These are phyloP conservation scores for Pestalotiopsis sp. DNA, from an alignment of 2,329 filamentous ascomycete species.

Conservation along the genomic window DNA sequence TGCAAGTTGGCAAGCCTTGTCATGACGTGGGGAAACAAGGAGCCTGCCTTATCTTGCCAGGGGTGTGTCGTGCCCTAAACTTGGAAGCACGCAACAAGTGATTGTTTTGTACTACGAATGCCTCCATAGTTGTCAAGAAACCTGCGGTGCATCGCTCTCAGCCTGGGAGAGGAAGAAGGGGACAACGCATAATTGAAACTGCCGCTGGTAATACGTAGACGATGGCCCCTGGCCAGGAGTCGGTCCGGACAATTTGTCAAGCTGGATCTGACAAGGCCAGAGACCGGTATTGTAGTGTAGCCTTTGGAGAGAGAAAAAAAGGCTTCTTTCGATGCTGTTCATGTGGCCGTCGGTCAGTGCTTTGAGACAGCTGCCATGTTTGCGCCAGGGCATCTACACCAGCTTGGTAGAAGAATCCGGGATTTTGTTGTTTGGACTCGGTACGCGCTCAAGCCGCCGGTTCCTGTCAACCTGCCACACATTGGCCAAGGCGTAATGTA, in stretches of 20 bases:
- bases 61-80: not conserved
- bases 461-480: not conserved
- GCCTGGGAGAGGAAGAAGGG: not conserved
- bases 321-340: not conserved
- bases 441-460: not conserved
- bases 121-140: not conserved
- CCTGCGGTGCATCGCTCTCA: not conserved
- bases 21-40: conserved; percentile 7
- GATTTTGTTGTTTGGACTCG: not conserved
- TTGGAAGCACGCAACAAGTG: not conserved
- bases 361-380: not conserved
- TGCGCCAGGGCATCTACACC: not conserved
- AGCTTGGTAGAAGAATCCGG: not conserved
- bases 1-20: not conserved
- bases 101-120: not conserved
- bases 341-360: not conserved
- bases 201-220: not conserved
- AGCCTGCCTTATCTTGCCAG: not conserved
- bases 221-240: not conserved
- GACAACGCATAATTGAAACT: not conserved
- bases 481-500: not conserved
- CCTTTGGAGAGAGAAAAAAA: too few relatives aligned
- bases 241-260: not conserved
- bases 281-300: not conserved
- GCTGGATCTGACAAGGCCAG: not conserved